Base-by-base conservation (phyloP, 306 rosid species). In the Castanea sativa region DNA sequence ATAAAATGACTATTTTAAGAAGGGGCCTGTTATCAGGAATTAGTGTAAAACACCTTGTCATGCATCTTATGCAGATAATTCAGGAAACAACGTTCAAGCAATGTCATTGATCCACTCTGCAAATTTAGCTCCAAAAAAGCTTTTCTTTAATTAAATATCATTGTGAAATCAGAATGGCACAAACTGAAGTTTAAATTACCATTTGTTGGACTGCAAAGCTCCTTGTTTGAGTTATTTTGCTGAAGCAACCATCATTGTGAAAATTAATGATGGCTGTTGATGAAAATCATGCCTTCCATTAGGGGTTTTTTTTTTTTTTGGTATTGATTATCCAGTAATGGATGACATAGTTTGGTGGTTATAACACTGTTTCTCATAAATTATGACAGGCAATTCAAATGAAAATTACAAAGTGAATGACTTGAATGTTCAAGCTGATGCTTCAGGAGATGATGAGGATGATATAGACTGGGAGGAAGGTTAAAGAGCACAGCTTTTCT, bases 381-480 rank as follows among this genome's bases (percentile, higher is more conserved):
- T 49, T 49, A 30, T 79, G 71, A 65, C 83, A 90, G 98, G 92
- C 67, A 89, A 84, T 75, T 78, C 86, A 76, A 89, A 71, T 67
- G 96, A 76, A 83, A 83, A 71, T 73, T 94, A 80, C 88, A 94
- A 80, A 88, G 97, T 90, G 41, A 57, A 73, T 52, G 98, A 94
- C 88, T 87, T 94, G 92, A 94, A 94, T 72, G 84, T 92, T 41
- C 87, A 89, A 81, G 97, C 96, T 23, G 92, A 90, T 73, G 90
- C 88, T 57, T 76, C 85, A 52, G 88, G 81, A 8, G 89, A 90
- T 23, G 93, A 90, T 3, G 93, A 88, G 0, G 97, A 86, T 2
- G 89, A 91, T 43, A 81, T 94, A 25, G 97, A 94, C 81, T 92
- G 98, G 98, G 98, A 94, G 90, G 98, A 94, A 87, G 94, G 97